Percentiles rank a stretch among this genome's conserved stretches.
Evolutionary conservation across 257 asterid species (phyloP).

Genomic region (Ilex asprella): DNA sequence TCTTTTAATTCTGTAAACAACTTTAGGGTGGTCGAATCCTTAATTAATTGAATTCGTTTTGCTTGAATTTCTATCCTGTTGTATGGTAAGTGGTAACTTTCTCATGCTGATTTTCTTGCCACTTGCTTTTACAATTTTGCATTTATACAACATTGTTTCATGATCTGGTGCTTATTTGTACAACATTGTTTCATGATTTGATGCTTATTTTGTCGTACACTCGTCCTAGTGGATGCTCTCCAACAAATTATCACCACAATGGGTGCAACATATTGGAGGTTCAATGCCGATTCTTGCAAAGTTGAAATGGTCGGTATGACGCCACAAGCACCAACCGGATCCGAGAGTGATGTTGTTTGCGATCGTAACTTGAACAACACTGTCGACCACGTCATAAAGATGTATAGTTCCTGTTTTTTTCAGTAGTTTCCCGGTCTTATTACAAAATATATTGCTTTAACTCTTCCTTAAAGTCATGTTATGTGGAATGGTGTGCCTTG

Average conservation of each 20-base stretch:
- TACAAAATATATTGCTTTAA: neutral
- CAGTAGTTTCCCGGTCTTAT: neutral
- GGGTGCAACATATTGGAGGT: slow-evolving; percentile 69
- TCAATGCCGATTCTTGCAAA: slow-evolving; percentile 50
- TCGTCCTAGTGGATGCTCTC: slow-evolving; percentile 52
- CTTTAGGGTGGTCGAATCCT: neutral
- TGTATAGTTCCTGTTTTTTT: slow-evolving; percentile 32
- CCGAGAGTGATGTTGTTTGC: slow-evolving; percentile 52
- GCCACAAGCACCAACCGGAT: slow-evolving; percentile 34
- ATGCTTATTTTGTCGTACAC: slow-evolving; percentile 6
- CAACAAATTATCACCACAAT: slow-evolving; percentile 55
- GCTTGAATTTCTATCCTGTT: neutral
- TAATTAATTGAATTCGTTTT: no score
- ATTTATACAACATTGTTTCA: no score
- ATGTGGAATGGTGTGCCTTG: neutral
- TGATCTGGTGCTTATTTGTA: no score
- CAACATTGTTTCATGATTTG: neutral
- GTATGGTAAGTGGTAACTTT: no score
- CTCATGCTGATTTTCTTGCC: neutral
- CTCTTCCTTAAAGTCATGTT: neutral
- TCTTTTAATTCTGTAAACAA: no score
- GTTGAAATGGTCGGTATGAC: slow-evolving; percentile 52
- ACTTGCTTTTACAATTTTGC: no score
- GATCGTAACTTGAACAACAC: slow-evolving; percentile 37
- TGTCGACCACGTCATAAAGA: slow-evolving; percentile 51